phyloP scores from a whole-genome alignment of 768 basidiomycete species.

The Rhizopogon vesiculosus region DNA sequence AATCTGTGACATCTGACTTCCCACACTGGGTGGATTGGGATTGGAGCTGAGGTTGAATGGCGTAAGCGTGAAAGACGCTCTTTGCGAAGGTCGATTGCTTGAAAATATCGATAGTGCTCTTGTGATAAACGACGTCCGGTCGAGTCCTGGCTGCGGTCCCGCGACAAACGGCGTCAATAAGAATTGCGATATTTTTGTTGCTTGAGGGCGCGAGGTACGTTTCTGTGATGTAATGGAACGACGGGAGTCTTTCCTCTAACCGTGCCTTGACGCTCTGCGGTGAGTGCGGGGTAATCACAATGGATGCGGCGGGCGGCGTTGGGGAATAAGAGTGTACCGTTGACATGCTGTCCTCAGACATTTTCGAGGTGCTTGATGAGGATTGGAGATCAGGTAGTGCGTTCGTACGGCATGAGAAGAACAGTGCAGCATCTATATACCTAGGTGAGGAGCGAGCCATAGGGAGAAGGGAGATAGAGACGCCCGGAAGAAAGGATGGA shows the following conservation, averaged over 20 bases:
- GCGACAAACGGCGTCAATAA: conserved; percentile 46
- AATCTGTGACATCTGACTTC: conserved; percentile 13
- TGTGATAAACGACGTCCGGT: conserved; percentile 40
- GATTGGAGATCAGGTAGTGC: conserved; percentile 16
- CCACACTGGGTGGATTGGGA: conserved; percentile 8
- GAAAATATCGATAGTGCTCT: conserved; percentile 47
- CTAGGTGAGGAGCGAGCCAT: too few species aligned
- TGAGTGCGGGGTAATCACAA: conserved; percentile 29
- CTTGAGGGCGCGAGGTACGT: conserved; percentile 4
- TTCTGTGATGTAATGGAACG: background rate
- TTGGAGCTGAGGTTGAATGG: conserved; percentile 8
- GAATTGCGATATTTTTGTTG: conserved; percentile 41
- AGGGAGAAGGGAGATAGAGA: conserved; percentile 51
- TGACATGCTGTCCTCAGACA: conserved; percentile 22
- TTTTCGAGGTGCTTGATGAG: conserved; percentile 13
- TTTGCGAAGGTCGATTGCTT: conserved; percentile 49
- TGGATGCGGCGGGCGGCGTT: conserved; percentile 37
- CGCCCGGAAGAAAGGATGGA: conserved; percentile 61
- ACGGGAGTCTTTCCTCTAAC: conserved; percentile 14
- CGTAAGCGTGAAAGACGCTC: conserved; percentile 57
- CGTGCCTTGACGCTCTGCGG: conserved; percentile 29
- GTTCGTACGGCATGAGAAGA: conserved; percentile 50
- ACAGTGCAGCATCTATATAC: conserved; percentile 48
- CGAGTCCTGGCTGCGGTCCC: conserved; percentile 20
- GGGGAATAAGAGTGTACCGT: conserved; percentile 59